Percentiles rank a stretch among this genome's conserved stretches.
phyloP scores from a whole-genome alignment of 805 yeast species.

The Candida corydali region DNA sequence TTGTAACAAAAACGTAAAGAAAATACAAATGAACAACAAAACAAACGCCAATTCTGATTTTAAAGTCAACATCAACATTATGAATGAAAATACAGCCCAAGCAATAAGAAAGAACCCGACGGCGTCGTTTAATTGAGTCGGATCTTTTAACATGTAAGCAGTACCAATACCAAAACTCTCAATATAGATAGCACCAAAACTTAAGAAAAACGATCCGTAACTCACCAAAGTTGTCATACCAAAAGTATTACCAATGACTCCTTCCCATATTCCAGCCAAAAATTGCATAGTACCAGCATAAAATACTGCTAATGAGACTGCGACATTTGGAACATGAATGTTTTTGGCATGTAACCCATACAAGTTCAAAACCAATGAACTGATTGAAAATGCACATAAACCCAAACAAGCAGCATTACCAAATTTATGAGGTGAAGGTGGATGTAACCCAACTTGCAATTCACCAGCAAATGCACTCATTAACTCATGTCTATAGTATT shows the following conservation, averaged over 20 bases:
- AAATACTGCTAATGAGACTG: constrained; percentile 44
- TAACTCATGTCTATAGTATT: constrained; percentile 51
- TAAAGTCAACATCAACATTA: constrained; percentile 52
- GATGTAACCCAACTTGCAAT: constrained; percentile 42
- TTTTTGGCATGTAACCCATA: constrained; percentile 43
- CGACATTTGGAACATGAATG: constrained; percentile 38
- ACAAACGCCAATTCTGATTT: constrained; percentile 50
- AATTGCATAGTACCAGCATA: constrained; percentile 49
- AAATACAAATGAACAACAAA: constrained; percentile 49
- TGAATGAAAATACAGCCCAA: constrained; percentile 61
- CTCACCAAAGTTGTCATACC: constrained; percentile 50
- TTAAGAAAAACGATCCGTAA: constrained; percentile 55
- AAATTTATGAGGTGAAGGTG: constrained; percentile 44
- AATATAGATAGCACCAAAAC: constrained; percentile 45
- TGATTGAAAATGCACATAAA: constrained; percentile 43
- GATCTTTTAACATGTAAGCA: constrained; percentile 37
- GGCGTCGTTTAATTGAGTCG: constrained; percentile 44
- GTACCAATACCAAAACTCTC: constrained; percentile 54
- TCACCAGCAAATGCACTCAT: constrained; percentile 62
- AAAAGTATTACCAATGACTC: constrained; percentile 50
- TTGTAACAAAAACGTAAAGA: constrained; percentile 47
- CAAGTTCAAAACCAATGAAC: constrained; percentile 47
- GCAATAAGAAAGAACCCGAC: constrained; percentile 57
- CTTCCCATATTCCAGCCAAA: constrained; percentile 49
- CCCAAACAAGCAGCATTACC: constrained; percentile 56